These are phyloP conservation scores for Jackrogersella minutella DNA, from an alignment of 495 filamentous ascomycete genomes.

Conservation along the genomic window DNA sequence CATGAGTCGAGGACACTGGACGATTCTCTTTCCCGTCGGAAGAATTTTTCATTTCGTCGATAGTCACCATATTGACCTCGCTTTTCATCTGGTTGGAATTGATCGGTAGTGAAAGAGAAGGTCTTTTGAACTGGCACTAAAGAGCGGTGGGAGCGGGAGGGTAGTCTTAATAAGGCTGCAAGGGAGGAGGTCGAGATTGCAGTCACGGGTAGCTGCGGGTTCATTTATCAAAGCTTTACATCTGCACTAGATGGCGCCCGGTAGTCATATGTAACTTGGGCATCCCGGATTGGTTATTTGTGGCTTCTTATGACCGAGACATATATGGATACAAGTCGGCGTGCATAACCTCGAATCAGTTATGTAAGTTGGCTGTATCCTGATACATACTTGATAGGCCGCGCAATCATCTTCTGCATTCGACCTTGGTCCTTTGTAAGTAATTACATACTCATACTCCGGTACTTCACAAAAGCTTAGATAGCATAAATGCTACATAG, in stretches of 20 bases:
- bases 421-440: too few species aligned
- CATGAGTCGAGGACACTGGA: neutral
- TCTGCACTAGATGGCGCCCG: neutral
- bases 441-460: neutral
- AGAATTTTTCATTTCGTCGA: neutral
- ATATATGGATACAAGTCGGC: too few species aligned
- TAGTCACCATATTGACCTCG: conserved; percentile 9
- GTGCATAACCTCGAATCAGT: too few species aligned
- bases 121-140: neutral
- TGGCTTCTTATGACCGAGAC: neutral
- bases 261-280: conserved; percentile 8
- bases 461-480: neutral
- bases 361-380: too few species aligned
- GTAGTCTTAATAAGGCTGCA: neutral
- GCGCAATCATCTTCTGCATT: too few species aligned
- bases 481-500: neutral
- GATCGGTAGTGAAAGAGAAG: neutral
- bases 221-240: conserved; percentile 5
- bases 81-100: neutral
- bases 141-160: neutral
- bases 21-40: conserved; percentile 8
- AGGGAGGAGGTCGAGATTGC: neutral
- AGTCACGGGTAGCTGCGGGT: conserved; percentile 1
- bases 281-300: neutral
- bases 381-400: too few species aligned